Conservation (phyloP, 2,329 filamentous ascomycete species). For the Nemania bipapillata region DNA sequence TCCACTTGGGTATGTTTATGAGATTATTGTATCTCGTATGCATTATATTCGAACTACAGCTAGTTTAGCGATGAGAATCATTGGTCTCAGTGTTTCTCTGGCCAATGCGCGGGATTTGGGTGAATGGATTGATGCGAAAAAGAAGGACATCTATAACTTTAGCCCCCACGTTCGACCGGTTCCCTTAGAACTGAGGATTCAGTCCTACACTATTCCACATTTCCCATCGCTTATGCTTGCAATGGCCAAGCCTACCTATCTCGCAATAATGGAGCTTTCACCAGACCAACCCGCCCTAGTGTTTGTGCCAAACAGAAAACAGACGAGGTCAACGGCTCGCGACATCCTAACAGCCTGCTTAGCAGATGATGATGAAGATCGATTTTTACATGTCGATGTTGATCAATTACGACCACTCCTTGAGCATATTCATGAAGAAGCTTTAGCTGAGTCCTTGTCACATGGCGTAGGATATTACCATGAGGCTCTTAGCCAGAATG, state of each 20-base stretch:
- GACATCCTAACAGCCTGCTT: slow-evolving; percentile 89
- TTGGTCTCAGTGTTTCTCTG: slow-evolving; percentile 90
- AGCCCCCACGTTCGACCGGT: slow-evolving; percentile 89
- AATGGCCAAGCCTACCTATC: slow-evolving; percentile 94
- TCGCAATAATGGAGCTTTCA: slow-evolving; percentile 87
- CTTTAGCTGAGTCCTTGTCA: slow-evolving; percentile 86
- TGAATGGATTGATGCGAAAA: slow-evolving; percentile 97
- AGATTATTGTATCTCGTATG: slow-evolving; percentile 97
- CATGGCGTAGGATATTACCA: slow-evolving; percentile 98
- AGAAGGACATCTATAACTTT: slow-evolving; percentile 99
- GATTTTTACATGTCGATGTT: slow-evolving; percentile 86
- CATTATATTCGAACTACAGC: slow-evolving; percentile 92
- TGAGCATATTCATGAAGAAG: slow-evolving; percentile 83
- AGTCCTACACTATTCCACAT: slow-evolving; percentile 94
- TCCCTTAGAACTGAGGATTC: slow-evolving; percentile 91
- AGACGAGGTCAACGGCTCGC: slow-evolving; percentile 85
- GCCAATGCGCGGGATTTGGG: slow-evolving; percentile 93
- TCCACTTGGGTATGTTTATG: slow-evolving; percentile 86
- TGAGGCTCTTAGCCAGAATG: slow-evolving; percentile 86
- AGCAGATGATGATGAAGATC: slow-evolving; percentile 89
- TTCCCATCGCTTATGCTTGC: slow-evolving; percentile 98
- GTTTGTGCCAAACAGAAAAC: slow-evolving; percentile 93
- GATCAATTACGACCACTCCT: slow-evolving; percentile 85
- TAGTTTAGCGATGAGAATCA: slow-evolving; percentile 83
- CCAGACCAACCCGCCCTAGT: slow-evolving; percentile 88